Base-by-base conservation (phyloP, 2,329 filamentous ascomycete species). In the Bipolaris gigantea region DNA sequence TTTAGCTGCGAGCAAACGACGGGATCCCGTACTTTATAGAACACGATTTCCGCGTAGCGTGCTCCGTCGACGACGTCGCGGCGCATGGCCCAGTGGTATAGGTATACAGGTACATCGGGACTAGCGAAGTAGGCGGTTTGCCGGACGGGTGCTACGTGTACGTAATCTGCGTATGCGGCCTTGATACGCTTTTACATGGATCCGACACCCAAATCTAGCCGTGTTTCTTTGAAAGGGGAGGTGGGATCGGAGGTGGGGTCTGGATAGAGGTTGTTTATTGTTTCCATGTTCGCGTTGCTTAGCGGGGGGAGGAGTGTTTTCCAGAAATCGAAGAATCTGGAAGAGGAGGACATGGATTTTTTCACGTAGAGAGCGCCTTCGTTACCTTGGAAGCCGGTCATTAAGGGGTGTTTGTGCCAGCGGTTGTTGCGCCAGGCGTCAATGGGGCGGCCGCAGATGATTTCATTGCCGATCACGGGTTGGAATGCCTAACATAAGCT, bases 361-460 rank as follows among this genome's bases (percentile, higher is more conserved):
- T 85, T 81, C 0, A 89, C 82, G 65, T 90, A 90, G 34, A 79
- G 70, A 0, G 84, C 80, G 15, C 87, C 88, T 70, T 91, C 88
- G 64, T 90, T 85, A 35, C 84, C 83, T 71, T 86, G 87, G 76
- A 86, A 90, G 7, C 88, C 88, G 0, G 86, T 89, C 44, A 91
- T 74, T 44, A 90, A 80, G 7, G 85, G 84, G 7, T 87, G 77
- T 58, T 79, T 78, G 60, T 86, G 78, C 67, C 80, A 83, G 15
- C 75, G 70, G 0, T 80, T 76, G 0, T 79, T 74, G 23, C 76
- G 69, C 84, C 84, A 88, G n/a, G 80, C 79, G n/a, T 79, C 75
- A 11, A 87, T 77, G 3, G 87, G 87, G 10, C 81, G 73, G 23
- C 80, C 76, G 2, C 80, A 77, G 48, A 90, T 84, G 13, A 86